Conservation (phyloP, 225 moss, liverwort and hornwort genomes). For the Climacium dendroides region DNA sequence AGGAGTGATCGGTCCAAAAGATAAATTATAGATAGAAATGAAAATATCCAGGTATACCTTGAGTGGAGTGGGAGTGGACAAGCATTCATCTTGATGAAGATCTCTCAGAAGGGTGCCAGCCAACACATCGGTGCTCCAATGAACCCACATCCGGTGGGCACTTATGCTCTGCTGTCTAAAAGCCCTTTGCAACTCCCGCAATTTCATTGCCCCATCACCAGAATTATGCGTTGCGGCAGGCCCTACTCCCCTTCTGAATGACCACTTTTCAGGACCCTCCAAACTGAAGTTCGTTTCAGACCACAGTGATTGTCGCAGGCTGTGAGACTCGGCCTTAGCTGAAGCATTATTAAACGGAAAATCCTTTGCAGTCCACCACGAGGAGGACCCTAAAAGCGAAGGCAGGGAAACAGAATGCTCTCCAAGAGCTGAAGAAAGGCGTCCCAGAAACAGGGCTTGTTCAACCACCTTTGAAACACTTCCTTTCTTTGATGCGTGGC, state of each 20-base stretch:
- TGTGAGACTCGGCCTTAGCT: neutral
- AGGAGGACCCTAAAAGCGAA: constrained; percentile 55
- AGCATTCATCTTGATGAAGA: constrained; percentile 66
- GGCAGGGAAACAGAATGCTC: constrained; percentile 59
- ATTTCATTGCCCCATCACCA: constrained; percentile 31
- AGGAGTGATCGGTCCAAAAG: neutral
- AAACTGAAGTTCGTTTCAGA: constrained; percentile 28
- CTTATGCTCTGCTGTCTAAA: constrained; percentile 77
- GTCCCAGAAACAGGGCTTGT: constrained; percentile 76
- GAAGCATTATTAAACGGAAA: neutral
- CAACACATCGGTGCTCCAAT: constrained; percentile 74
- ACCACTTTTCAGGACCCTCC: constrained; percentile 51
- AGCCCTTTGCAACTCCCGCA: constrained; percentile 51
- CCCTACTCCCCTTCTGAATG: constrained; percentile 33
- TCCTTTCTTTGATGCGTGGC: neutral
- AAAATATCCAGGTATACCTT: constrained; percentile 39
- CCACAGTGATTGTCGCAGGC: constrained; percentile 23
- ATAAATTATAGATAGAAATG: neutral
- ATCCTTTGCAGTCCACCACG: constrained; percentile 32
- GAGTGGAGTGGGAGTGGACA: constrained; percentile 59
- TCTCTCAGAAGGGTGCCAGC: constrained; percentile 51
- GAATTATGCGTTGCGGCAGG: constrained; percentile 3
- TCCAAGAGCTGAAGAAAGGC: constrained; percentile 66
- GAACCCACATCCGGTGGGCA: constrained; percentile 79
- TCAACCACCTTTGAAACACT: constrained; percentile 41